Percentiles rank a stretch among this genome's conserved stretches.
These are phyloP conservation scores for sunflower (Helianthus annuus) DNA, from an alignment of 129 eudicot species.

Conservation along the genomic window HanXRQr2.0-SUNRISE NC_035434.2:50021553-50022052, in stretches of 20 bases:
- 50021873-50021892: slow-evolving; percentile 32
- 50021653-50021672: slow-evolving; percentile 36
- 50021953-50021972: slow-evolving; percentile 33
- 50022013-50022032: slow-evolving; percentile 23
- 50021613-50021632: slow-evolving; percentile 12
- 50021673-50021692: slow-evolving; percentile 30
- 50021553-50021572: neutral
- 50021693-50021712: slow-evolving; percentile 44
- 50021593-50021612: too few species aligned
- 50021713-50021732: slow-evolving; percentile 25
- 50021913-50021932: slow-evolving; percentile 34
- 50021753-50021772: slow-evolving; percentile 44
- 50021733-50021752: slow-evolving; percentile 38
- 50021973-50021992: slow-evolving; percentile 37
- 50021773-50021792: slow-evolving; percentile 33
- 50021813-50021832: slow-evolving; percentile 49
- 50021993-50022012: slow-evolving; percentile 22
- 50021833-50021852: slow-evolving; percentile 34
- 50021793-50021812: slow-evolving; percentile 40
- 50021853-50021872: slow-evolving; percentile 37
- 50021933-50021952: slow-evolving; percentile 42
- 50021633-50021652: slow-evolving; percentile 21
- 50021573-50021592: neutral
- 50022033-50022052: slow-evolving; percentile 30
- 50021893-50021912: slow-evolving; percentile 36